A percentile compares a stretch with the other conserved stretches of the same genome.
phyloP scores from a whole-genome alignment of 2,329 filamentous ascomycete species.

The Xylariaceae sp. region DNA sequence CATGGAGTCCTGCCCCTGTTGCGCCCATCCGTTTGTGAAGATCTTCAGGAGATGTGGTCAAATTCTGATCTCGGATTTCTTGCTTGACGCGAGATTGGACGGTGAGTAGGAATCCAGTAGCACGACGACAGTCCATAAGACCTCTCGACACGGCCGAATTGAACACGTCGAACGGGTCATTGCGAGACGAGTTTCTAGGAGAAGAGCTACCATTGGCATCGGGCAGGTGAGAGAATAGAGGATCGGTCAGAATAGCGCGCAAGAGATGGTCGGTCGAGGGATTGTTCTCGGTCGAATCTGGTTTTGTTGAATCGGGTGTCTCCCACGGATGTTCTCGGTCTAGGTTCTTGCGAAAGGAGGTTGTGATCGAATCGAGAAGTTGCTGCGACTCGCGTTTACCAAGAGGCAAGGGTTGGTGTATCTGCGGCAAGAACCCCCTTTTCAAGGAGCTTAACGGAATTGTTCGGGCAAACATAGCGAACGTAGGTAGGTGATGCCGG shows the following conservation, averaged over 20 bases:
- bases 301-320: slow-evolving; percentile 22
- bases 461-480: slow-evolving; percentile 31
- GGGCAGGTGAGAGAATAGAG: slow-evolving; percentile 42
- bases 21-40: slow-evolving; percentile 34
- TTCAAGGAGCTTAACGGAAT: slow-evolving; percentile 37
- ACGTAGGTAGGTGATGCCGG: background rate
- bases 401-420: slow-evolving; percentile 50
- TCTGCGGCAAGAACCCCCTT: slow-evolving; percentile 37
- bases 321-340: slow-evolving; percentile 51
- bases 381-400: slow-evolving; percentile 47
- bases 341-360: slow-evolving; percentile 54
- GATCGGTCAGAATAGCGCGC: slow-evolving; percentile 53
- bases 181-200: slow-evolving; percentile 26
- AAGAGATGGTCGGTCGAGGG: slow-evolving; percentile 47
- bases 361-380: slow-evolving; percentile 51
- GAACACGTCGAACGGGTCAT: slow-evolving; percentile 52
- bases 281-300: slow-evolving; percentile 17
- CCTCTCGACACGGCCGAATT: slow-evolving; percentile 50
- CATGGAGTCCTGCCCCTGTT: slow-evolving; percentile 43
- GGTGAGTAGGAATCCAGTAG: slow-evolving; percentile 49
- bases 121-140: slow-evolving; percentile 50
- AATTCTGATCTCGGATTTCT: slow-evolving; percentile 29
- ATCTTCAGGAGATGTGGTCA: slow-evolving; percentile 32
- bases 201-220: slow-evolving; percentile 9
- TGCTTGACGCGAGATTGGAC: slow-evolving; percentile 33